Percentiles rank a stretch among this genome's conserved stretches.
These are phyloP conservation scores for Penicillium sp. DNA, from an alignment of 2,329 filamentous ascomycete genomes.

Conservation along the genomic window DNA sequence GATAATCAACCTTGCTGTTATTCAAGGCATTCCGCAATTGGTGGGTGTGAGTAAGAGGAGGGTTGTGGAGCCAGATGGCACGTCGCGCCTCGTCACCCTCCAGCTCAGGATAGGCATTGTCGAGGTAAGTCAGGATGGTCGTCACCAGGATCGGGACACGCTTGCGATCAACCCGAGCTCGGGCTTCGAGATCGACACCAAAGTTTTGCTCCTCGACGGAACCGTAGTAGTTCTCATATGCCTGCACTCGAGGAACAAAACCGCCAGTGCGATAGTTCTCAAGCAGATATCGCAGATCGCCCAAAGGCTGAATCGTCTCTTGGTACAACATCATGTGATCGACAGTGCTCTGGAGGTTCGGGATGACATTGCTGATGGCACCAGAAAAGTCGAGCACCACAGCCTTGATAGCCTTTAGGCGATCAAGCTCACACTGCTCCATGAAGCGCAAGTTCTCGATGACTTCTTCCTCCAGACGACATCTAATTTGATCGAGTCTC, in stretches of 20 bases:
- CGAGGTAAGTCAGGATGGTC: conserved; percentile 88
- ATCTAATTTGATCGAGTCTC: conserved; percentile 86
- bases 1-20: conserved; percentile 76
- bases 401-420: conserved; percentile 96
- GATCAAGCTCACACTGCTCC: conserved; percentile 93
- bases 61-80: conserved; percentile 91
- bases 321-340: conserved; percentile 99
- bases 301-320: conserved; percentile 92
- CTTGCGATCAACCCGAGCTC: conserved; percentile 91
- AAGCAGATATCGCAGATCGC: conserved; percentile 87
- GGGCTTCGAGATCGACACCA: conserved; percentile 94
- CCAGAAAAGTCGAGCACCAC: conserved; percentile 97
- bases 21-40: conserved; percentile 81
- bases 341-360: conserved; percentile 89
- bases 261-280: conserved; percentile 96
- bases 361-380: conserved; percentile 96
- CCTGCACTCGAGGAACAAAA: conserved; percentile 85
- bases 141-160: conserved; percentile 91
- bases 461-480: conserved; percentile 94
- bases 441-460: conserved; percentile 91
- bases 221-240: conserved; percentile 99
- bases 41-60: conserved; percentile 81
- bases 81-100: conserved; percentile 93
- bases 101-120: conserved; percentile 93
- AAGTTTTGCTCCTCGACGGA: conserved; percentile 97